Percentiles rank a stretch among this genome's conserved stretches.
Conservation (phyloP, 805 yeast species). For the Candida quercuum region DNA sequence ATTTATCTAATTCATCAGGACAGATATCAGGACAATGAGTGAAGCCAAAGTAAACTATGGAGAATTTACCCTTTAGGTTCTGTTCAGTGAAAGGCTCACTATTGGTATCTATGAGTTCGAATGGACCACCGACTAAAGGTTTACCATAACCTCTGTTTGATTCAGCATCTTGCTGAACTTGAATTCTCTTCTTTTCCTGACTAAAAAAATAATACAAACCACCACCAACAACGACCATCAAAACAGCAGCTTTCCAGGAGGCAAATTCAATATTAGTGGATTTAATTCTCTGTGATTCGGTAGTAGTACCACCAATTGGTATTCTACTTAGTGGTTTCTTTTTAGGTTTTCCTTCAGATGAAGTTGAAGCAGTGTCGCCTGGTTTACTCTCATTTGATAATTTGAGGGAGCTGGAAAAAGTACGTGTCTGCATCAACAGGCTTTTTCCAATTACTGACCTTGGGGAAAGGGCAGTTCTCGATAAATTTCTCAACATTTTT, state of each 20-base stretch:
- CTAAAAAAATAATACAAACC: slow-evolving; percentile 67
- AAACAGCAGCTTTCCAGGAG: slow-evolving; percentile 75
- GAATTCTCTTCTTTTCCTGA: slow-evolving; percentile 69
- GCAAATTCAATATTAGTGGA: slow-evolving; percentile 61
- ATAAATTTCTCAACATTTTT: background rate
- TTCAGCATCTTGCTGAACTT: slow-evolving; percentile 74
- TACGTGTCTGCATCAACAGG: background rate
- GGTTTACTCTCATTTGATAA: slow-evolving; percentile 12
- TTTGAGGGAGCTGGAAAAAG: slow-evolving; percentile 14
- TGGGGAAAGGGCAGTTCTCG: background rate
- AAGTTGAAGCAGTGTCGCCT: too few species aligned
- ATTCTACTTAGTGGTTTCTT: slow-evolving; percentile 74
- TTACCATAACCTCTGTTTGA: slow-evolving; percentile 85
- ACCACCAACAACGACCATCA: slow-evolving; percentile 67
- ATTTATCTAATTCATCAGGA: slow-evolving; percentile 94
- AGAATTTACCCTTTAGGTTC: slow-evolving; percentile 71
- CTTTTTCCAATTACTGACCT: too few species aligned
- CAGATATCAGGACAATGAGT: slow-evolving; percentile 98
- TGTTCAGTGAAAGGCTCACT: slow-evolving; percentile 74
- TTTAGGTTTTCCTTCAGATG: slow-evolving; percentile 4
- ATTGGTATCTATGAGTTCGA: slow-evolving; percentile 63
- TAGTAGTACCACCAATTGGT: slow-evolving; percentile 59
- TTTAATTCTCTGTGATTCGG: slow-evolving; percentile 27
- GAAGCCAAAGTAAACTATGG: slow-evolving; percentile 91
- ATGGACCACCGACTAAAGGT: slow-evolving; percentile 91